Percentiles rank a stretch among this genome's conserved stretches.
Evolutionary conservation across 2,329 filamentous ascomycete genomes (phyloP).

Genomic region (Samsoniella hepiali): DNA sequence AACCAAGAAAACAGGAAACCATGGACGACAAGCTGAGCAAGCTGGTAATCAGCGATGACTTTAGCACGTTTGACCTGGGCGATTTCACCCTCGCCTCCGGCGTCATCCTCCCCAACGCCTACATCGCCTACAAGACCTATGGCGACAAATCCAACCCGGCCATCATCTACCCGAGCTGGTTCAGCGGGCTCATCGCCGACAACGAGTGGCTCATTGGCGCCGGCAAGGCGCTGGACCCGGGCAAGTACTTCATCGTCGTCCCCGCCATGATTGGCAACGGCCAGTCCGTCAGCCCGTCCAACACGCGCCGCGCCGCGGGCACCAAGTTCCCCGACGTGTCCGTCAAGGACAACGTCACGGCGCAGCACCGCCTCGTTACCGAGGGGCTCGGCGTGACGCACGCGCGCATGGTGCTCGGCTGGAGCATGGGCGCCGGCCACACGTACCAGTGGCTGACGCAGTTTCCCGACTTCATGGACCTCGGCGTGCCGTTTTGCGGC

Average conservation of each 20-base stretch:
- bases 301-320: constrained; percentile 31
- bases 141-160: constrained; percentile 60
- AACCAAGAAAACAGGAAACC: neutral
- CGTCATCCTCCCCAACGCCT: constrained; percentile 57
- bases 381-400: constrained; percentile 40
- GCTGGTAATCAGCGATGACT: neutral
- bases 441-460: constrained; percentile 51
- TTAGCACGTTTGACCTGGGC: constrained; percentile 55
- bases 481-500: constrained; percentile 48
- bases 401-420: constrained; percentile 49
- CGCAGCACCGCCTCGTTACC: constrained; percentile 44
- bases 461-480: constrained; percentile 46
- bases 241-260: constrained; percentile 47
- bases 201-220: constrained; percentile 73
- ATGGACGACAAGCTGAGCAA: constrained; percentile 2
- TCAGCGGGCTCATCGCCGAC: constrained; percentile 57
- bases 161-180: constrained; percentile 77
- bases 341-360: constrained; percentile 50
- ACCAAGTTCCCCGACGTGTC: constrained; percentile 42
- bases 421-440: constrained; percentile 55
- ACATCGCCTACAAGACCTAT: constrained; percentile 74
- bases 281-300: constrained; percentile 52
- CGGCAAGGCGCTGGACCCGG: constrained; percentile 61
- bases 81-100: constrained; percentile 66
- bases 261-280: constrained; percentile 51